phyloP scores from a whole-genome alignment of 768 basidiomycete genomes.

The Myochromella boudieri region DNA sequence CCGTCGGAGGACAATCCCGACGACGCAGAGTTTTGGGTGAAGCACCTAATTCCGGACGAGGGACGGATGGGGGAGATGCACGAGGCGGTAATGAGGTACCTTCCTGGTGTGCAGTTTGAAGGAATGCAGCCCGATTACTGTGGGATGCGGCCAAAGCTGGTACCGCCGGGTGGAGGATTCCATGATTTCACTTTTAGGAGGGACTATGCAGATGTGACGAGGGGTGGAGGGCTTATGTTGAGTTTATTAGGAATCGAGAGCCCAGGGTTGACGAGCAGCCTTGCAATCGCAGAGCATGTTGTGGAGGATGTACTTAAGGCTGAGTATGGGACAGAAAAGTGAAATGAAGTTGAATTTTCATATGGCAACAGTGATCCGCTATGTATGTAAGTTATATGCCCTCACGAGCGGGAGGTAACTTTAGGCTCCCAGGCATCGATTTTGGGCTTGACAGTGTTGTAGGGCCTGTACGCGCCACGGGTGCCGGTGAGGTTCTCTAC shows the following conservation, averaged over 20 bases:
- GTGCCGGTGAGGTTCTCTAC: constrained; percentile 92
- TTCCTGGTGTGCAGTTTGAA: constrained; percentile 59
- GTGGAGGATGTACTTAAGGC: constrained; percentile 55
- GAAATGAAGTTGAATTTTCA: constrained; percentile 11
- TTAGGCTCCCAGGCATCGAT: constrained; percentile 83
- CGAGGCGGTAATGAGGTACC: constrained; percentile 67
- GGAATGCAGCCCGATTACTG: constrained; percentile 81
- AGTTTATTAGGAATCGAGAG: constrained; percentile 90
- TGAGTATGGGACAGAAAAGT: constrained; percentile 12
- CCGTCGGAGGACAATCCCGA: constrained; percentile 40
- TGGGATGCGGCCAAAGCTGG: constrained; percentile 87
- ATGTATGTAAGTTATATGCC: constrained; percentile 7
- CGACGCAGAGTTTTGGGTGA: constrained; percentile 75
- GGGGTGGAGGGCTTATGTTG: constrained; percentile 56
- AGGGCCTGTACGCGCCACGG: constrained; percentile 84
- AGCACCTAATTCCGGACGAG: constrained; percentile 62
- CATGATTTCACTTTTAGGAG: constrained; percentile 79
- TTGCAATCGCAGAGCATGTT: constrained; percentile 86
- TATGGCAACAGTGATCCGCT: background rate
- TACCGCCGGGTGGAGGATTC: constrained; percentile 70
- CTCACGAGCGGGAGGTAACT: constrained; percentile 44
- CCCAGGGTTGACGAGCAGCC: constrained; percentile 84
- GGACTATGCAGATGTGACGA: constrained; percentile 42
- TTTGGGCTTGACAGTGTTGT: constrained; percentile 86
- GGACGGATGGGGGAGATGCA: constrained; percentile 66